Base-by-base conservation (phyloP, 73 alveolate genomes). In the Paramecium bursaria region DNA sequence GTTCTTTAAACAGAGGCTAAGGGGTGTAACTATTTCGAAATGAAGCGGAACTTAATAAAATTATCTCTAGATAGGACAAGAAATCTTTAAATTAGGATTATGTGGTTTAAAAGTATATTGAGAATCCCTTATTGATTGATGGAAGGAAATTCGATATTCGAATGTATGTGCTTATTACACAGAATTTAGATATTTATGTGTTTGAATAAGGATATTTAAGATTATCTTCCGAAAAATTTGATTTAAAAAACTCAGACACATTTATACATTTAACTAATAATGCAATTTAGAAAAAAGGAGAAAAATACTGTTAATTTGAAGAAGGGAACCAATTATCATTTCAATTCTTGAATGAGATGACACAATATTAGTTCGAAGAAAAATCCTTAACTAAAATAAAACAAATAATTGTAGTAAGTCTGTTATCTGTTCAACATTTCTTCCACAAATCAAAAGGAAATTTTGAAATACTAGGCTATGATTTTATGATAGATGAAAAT, bases 81-180 rank as follows among this genome's bases (percentile, higher is more conserved):
- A 94, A 94, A 44, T 25, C 51, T 25, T 39, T 67, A 13, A 82
- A 79, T 25, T 53, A 79, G 17, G 19, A 93, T 74, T 92, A 91
- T 85, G 89, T 94, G 6, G 90, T 96, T 4, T 92, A 96, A 86
- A 96, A 96, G 86, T 96, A 96, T 90, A 93, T 96, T 9, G 98
- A 96, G 88, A 91, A 86, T 46, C 99, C 99, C 27, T 85, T 96
- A 33, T 74, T 96, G 3, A 87, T 96, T 13, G 86, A 94, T 48
- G 92, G 93, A 49, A 91, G 99, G 73, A 96, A 96, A 87, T 96
- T 96, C 74, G 99, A 96, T 91, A 95, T 96, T 30, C 75, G 99
- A 53, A 94, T 94, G 54, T 97, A 99, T 98, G 99, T 95, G 3
- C 61, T 95, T 25, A 94, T 97, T 5, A 95, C 95, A 42, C 90